Evolutionary conservation across 148 eudicot genomes (phyloP).

Genomic region (Nepenthes gracilis): DNA sequence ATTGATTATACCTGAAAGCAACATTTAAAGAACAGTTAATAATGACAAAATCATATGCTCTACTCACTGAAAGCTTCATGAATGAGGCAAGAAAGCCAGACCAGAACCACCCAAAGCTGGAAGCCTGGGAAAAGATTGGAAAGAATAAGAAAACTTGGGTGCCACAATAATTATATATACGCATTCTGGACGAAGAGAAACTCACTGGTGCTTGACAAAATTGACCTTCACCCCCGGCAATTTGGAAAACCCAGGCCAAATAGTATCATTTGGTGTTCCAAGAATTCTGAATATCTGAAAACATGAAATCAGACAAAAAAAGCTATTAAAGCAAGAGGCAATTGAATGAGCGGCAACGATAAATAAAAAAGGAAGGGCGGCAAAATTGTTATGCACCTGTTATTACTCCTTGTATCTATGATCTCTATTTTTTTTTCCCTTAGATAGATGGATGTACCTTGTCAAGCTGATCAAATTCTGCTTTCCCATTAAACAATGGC

Average conservation of each 20-base stretch:
- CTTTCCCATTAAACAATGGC: conserved; percentile 77
- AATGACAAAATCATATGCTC: conserved; percentile 23
- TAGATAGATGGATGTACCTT: conserved; percentile 40
- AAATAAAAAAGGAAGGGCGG: not conserved
- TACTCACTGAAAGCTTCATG: conserved; percentile 37
- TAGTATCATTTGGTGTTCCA: conserved; percentile 88
- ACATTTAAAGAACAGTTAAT: conserved; percentile 28
- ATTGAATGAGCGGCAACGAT: not conserved
- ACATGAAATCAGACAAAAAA: not conserved
- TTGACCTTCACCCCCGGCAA: conserved; percentile 36
- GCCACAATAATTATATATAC: conserved; percentile 3
- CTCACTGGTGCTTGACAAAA: conserved; percentile 46
- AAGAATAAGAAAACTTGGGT: conserved; percentile 53
- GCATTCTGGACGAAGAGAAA: conserved; percentile 8
- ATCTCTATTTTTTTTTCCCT: not conserved
- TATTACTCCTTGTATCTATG: conserved; percentile 3
- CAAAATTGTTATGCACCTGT: not conserved
- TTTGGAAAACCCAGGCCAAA: conserved; percentile 41
- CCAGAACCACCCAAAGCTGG: conserved; percentile 97
- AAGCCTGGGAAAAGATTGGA: conserved; percentile 98
- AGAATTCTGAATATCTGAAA: conserved; percentile 77
- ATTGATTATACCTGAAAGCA: conserved; percentile 78
- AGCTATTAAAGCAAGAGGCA: too few species aligned
- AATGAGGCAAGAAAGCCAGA: conserved; percentile 79
- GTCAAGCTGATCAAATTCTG: conserved; percentile 92